Conservation (phyloP, 805 yeast genomes). For the Cyberlindnera sargentensis region DNA sequence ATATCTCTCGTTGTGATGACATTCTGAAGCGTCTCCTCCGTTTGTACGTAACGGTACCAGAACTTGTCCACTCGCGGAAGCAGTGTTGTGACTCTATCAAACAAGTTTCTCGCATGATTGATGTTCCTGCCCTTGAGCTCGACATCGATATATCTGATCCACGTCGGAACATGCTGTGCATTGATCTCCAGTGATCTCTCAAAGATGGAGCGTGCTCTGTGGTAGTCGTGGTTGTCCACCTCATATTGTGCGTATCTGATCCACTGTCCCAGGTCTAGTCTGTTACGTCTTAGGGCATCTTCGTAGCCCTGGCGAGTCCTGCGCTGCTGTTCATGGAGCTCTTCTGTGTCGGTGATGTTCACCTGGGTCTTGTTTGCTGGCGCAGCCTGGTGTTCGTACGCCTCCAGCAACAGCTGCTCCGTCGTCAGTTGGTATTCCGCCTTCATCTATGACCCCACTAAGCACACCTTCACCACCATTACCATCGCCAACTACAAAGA, state of each 20-base stretch:
- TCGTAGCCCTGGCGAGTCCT: conserved; percentile 79
- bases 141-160: conserved; percentile 77
- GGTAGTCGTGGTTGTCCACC: conserved; percentile 65
- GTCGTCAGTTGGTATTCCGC: conserved; percentile 46
- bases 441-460: too few relatives aligned
- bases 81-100: conserved; percentile 67
- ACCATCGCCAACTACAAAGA: too few relatives aligned
- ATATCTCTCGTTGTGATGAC: conserved; percentile 52
- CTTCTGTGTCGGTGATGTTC: conserved; percentile 68
- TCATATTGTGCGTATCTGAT: conserved; percentile 88
- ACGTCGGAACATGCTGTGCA: conserved; percentile 67
- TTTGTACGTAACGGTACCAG: conserved; percentile 77
- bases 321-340: conserved; percentile 66
- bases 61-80: conserved; percentile 78
- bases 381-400: conserved; percentile 41
- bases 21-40: conserved; percentile 75
- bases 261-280: conserved; percentile 85
- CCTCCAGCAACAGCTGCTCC: conserved; percentile 56
- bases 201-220: conserved; percentile 77
- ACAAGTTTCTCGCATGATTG: conserved; percentile 82
- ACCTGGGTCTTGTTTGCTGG: conserved; percentile 35
- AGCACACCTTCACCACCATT: too few relatives aligned
- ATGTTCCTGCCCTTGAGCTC: conserved; percentile 68
- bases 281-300: conserved; percentile 76
- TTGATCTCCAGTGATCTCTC: conserved; percentile 83